A percentile compares a stretch with the other conserved stretches of the same genome.
phyloP scores from a whole-genome alignment of 176 grass and related monocot genomes.

The Carex cristatella region DNA sequence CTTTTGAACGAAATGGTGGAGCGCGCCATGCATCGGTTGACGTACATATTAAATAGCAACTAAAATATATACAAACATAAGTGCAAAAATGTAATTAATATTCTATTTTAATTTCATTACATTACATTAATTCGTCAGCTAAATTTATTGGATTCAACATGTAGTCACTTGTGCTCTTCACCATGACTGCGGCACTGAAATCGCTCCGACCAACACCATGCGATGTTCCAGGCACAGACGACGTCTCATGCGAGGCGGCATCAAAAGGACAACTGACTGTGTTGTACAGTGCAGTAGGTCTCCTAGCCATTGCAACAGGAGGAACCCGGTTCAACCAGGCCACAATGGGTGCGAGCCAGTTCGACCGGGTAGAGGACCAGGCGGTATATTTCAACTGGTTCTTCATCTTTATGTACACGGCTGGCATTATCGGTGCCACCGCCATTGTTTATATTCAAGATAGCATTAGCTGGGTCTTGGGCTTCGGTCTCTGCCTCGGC shows the following conservation, averaged over 20 bases:
- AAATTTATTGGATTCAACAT: slow-evolving; percentile 12
- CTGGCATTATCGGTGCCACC: slow-evolving; percentile 40
- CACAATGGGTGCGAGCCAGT: slow-evolving; percentile 72
- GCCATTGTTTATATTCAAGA: slow-evolving; percentile 65
- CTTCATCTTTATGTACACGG: slow-evolving; percentile 49
- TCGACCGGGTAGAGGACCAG: slow-evolving; percentile 40
- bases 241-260: slow-evolving; percentile 22
- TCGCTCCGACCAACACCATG: slow-evolving; percentile 38
- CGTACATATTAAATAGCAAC: not conserved
- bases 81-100: not conserved
- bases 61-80: not conserved
- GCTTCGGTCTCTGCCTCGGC: slow-evolving; percentile 30
- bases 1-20: not conserved
- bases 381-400: slow-evolving; percentile 79
- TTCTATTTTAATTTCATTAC: not conserved
- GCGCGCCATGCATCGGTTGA: not conserved
- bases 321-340: slow-evolving; percentile 59
- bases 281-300: slow-evolving; percentile 35
- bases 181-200: slow-evolving; percentile 38
- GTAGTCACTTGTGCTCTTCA: slow-evolving; percentile 53
- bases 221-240: not conserved
- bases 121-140: not conserved
- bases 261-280: slow-evolving; percentile 32
- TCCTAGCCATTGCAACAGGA: slow-evolving; percentile 46
- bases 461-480: slow-evolving; percentile 45